Evolutionary conservation across 306 rosid genomes (phyloP), one percentile per base, ranked within the genome.

Genomic region (Crotalaria pallida): DNA sequence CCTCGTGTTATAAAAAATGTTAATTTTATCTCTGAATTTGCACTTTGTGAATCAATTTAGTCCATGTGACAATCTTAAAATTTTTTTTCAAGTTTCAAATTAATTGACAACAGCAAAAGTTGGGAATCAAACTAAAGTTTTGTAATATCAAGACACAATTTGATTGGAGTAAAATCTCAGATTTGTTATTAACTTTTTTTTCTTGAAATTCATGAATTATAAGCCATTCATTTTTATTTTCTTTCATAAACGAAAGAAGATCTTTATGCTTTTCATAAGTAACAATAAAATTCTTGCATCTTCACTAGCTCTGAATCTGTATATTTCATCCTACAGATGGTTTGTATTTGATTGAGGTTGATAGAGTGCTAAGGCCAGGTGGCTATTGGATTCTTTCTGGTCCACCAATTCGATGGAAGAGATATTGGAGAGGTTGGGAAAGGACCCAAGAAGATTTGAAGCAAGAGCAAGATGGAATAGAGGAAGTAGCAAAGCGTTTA

Each of bases 341-440:
- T 8, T n/a, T 89, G 83, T 95, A 91, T 77, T 76, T 95, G 61
- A 84, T 80, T 24, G 99, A 95, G 77, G 88, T 95, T 62, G 99
- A 95, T 71, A 79, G 99, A 86, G 67, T 95, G 58, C 80, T 95
- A 2, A 87, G 99, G 70, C 99, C 99, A 6, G 97, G 99, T 29
- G 97, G 92, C 1, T 95, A 95, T 69, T 95, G 99, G 99, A 83
- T 95, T 81, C 96, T 95, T 4, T 95, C 99, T 4, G 99, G 99
- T 3, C 99, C 99, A 10, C 99, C 99, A 2, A 89, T 95, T 21
- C 19, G 78, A 48, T 95, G 99, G 99, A 87, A 89, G 81, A 86
- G 41, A 76, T 79, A 91, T 53, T 95, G 96, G 96, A 86, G 64
- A 33, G 97, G 99, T 5, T 94, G 99, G 99, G 97, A 91, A 59